phyloP scores from a whole-genome alignment of 768 basidiomycete genomes.

The Scleroderma bovista region DNA sequence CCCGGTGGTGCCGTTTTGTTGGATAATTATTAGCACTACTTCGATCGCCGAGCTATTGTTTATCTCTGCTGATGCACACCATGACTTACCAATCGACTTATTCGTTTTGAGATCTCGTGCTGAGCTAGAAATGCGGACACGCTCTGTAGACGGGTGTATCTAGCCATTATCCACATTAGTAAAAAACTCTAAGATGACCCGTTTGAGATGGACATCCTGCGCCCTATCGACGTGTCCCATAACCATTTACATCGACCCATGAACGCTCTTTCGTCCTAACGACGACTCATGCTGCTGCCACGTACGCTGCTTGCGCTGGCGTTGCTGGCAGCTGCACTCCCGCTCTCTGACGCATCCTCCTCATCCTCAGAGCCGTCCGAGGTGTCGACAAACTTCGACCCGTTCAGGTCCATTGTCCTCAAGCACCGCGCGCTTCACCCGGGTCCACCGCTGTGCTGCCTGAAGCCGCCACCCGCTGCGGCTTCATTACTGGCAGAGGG shows the following conservation, averaged over 20 bases:
- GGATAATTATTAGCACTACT: no score
- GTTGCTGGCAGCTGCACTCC: constrained; percentile 16
- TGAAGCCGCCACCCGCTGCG: constrained; percentile 41
- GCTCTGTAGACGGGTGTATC: no score
- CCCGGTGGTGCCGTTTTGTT: no score
- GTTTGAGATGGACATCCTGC: not conserved
- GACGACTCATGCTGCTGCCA: constrained; percentile 7
- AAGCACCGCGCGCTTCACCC: constrained; percentile 40
- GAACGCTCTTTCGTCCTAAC: not conserved
- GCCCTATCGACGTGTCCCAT: not conserved
- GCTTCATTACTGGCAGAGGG: constrained; percentile 40
- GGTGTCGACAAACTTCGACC: constrained; percentile 50
- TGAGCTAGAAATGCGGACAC: no score
- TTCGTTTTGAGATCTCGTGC: no score
- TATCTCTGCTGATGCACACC: no score
- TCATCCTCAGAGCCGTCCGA: no score
- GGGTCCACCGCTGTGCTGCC: constrained; percentile 61
- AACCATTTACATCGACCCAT: not conserved
- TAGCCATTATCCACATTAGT: not conserved
- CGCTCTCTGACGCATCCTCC: constrained; percentile 27
- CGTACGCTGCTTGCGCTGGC: constrained; percentile 8
- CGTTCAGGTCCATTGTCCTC: constrained; percentile 51
- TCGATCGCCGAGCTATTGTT: no score
- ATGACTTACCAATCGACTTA: no score
- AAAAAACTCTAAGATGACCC: not conserved